Percentiles rank a stretch among this genome's conserved stretches.
phyloP scores from a whole-genome alignment of 2,329 filamentous ascomycete species.

The Teratosphaeriaceae sp. region DNA sequence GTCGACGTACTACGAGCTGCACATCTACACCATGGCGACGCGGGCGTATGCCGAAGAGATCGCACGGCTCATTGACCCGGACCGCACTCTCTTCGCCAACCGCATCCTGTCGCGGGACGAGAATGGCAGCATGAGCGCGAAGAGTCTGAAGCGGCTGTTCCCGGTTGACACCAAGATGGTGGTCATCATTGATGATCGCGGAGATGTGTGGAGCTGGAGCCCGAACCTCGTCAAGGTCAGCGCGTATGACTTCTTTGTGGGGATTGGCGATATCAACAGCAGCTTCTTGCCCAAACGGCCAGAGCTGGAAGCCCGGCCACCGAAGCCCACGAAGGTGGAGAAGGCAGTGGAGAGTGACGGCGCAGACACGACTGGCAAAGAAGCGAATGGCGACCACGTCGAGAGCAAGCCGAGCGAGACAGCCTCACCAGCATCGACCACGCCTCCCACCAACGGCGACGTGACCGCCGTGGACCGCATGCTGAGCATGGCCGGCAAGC shows the following conservation, averaged over 20 bases:
- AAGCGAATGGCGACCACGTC: constrained; percentile 5
- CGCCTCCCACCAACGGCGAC: constrained; percentile 32
- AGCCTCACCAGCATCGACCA: constrained; percentile 8
- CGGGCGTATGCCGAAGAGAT: constrained; percentile 92
- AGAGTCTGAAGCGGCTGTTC: constrained; percentile 85
- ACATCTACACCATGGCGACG: constrained; percentile 99
- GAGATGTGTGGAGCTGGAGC: constrained; percentile 93
- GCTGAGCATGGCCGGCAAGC: constrained; percentile 65
- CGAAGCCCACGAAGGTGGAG: constrained; percentile 13
- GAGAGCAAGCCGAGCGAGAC: constrained; percentile 8
- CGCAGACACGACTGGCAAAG: constrained; percentile 1
- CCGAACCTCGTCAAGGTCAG: constrained; percentile 90
- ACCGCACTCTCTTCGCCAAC: constrained; percentile 83
- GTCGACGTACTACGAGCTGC: constrained; percentile 79
- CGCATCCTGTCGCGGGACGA: constrained; percentile 95
- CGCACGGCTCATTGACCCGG: constrained; percentile 85
- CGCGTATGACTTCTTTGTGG: constrained; percentile 96
- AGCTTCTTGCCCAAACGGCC: constrained; percentile 83
- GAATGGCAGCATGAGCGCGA: constrained; percentile 86
- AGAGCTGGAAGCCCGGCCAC: constrained; percentile 30
- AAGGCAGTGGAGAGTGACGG: constrained; percentile 9
- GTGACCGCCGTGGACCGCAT: constrained; percentile 64
- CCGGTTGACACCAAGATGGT: constrained; percentile 99
- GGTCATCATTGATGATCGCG: constrained; percentile 94
- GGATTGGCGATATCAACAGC: constrained; percentile 97